phyloP scores from a whole-genome alignment of 2,329 filamentous ascomycete genomes.

The Thermomyces lanuginosus region DNA sequence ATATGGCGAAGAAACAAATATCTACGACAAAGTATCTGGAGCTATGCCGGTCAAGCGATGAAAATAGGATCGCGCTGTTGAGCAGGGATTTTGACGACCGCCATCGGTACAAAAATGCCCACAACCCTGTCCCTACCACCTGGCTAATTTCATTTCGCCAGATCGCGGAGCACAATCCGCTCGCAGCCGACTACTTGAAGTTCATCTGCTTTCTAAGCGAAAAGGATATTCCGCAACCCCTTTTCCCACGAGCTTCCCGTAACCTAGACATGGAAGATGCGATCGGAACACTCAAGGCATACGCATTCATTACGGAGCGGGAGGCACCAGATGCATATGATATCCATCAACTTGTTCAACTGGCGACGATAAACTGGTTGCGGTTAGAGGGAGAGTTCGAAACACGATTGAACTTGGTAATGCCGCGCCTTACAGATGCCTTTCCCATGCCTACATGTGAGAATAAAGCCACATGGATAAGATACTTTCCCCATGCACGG shows the following conservation, averaged over 20 bases:
- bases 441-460: slow-evolving; percentile 8
- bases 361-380: slow-evolving; percentile 20
- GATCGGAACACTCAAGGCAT: slow-evolving; percentile 16
- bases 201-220: slow-evolving; percentile 17
- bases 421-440: slow-evolving; percentile 5
- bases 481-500: slow-evolving; percentile 18
- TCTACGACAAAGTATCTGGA: slow-evolving; percentile 7
- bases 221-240: slow-evolving; percentile 14
- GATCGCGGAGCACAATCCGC: slow-evolving; percentile 12
- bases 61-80: slow-evolving; percentile 15
- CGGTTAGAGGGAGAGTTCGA: slow-evolving; percentile 8
- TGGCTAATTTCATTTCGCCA: slow-evolving; percentile 24
- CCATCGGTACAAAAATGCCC: slow-evolving; percentile 12
- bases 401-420: slow-evolving; percentile 2
- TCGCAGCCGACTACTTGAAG: slow-evolving; percentile 18
- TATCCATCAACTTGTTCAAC: slow-evolving; percentile 19
- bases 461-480: slow-evolving; percentile 11
- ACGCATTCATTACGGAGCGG: slow-evolving; percentile 15
- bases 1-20: slow-evolving; percentile 8
- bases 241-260: slow-evolving; percentile 12
- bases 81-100: slow-evolving; percentile 19
- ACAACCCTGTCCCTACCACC: slow-evolving; percentile 20
- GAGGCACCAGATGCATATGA: slow-evolving; percentile 3
- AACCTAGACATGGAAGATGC: slow-evolving; percentile 11
- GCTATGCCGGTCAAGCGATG: slow-evolving; percentile 10